A percentile compares a stretch with the other conserved stretches of the same genome.
These are phyloP conservation scores for Metarhizium humberi DNA, from an alignment of 2,329 filamentous ascomycete species.

Conservation along the genomic window DNA sequence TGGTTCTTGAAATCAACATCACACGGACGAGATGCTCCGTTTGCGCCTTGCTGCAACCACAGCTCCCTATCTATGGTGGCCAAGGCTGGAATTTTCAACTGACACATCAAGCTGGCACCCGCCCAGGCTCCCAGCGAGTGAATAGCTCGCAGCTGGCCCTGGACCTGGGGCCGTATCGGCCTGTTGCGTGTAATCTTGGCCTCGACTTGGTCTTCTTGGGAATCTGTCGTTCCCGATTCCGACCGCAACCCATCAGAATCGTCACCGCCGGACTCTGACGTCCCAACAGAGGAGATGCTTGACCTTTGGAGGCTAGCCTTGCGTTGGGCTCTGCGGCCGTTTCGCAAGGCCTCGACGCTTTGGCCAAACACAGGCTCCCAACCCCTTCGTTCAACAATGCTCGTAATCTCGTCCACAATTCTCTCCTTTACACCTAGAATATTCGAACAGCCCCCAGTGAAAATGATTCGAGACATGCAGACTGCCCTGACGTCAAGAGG, in stretches of 20 bases:
- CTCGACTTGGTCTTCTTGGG: conserved; percentile 23
- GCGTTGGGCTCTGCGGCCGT: conserved; percentile 30
- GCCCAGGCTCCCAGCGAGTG: conserved; percentile 66
- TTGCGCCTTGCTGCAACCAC: conserved; percentile 58
- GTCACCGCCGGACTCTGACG: conserved; percentile 15
- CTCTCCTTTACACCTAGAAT: conserved; percentile 73
- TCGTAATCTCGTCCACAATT: conserved; percentile 64
- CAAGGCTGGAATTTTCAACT: conserved; percentile 59
- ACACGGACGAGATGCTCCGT: conserved; percentile 48
- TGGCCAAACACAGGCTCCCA: conserved; percentile 73
- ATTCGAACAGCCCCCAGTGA: conserved; percentile 71
- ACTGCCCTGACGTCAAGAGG: conserved; percentile 73
- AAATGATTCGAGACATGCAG: conserved; percentile 83
- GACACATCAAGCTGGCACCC: conserved; percentile 61
- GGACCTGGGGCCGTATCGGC: conserved; percentile 30
- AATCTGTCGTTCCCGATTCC: conserved; percentile 14
- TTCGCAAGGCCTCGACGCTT: conserved; percentile 45
- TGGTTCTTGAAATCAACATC: conserved; percentile 51
- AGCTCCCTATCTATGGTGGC: conserved; percentile 63
- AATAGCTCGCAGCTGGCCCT: conserved; percentile 54
- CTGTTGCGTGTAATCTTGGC: conserved; percentile 26
- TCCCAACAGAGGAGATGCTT: conserved; percentile 12
- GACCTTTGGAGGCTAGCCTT: conserved; percentile 15
- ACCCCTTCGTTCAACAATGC: conserved; percentile 56
- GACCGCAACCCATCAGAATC: conserved; percentile 12